Percentiles rank a stretch among this genome's conserved stretches.
These are phyloP conservation scores for Boletus edulis DNA, from an alignment of 768 basidiomycete species.

Conservation along the genomic window DNA sequence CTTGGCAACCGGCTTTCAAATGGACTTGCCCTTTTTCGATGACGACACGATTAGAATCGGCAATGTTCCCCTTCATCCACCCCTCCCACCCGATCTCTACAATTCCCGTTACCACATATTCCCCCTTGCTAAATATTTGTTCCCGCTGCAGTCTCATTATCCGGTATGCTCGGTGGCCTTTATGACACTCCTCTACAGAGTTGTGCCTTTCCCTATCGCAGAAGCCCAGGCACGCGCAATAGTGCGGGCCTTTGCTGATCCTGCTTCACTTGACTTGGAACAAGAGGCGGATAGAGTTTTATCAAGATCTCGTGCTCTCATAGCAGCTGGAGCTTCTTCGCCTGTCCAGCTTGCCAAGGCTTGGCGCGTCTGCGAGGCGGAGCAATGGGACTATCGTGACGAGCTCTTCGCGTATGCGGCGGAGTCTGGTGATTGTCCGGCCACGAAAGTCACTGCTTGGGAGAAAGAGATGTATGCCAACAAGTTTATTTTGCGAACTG, in stretches of 20 bases:
- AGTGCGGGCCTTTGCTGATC: slow-evolving; percentile 52
- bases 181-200: slow-evolving; percentile 54
- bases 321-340: slow-evolving; percentile 30
- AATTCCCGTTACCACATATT: slow-evolving; percentile 69
- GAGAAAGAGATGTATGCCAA: slow-evolving; percentile 51
- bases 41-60: slow-evolving; percentile 33
- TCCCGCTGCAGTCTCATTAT: slow-evolving; percentile 51
- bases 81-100: slow-evolving; percentile 49
- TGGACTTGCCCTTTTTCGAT: slow-evolving; percentile 61
- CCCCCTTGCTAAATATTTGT: slow-evolving; percentile 68
- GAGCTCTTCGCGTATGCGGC: slow-evolving; percentile 50
- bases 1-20: slow-evolving; percentile 77
- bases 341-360: slow-evolving; percentile 44
- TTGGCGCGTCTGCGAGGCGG: slow-evolving; percentile 51
- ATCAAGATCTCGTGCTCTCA: slow-evolving; percentile 46
- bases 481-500: slow-evolving; percentile 45
- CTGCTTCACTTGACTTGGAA: slow-evolving; percentile 45
- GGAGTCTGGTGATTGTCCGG: slow-evolving; percentile 27
- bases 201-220: slow-evolving; percentile 72
- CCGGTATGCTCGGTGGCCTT: slow-evolving; percentile 60
- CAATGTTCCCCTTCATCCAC: slow-evolving; percentile 45
- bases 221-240: slow-evolving; percentile 76
- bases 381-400: slow-evolving; percentile 72
- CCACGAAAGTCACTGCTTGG: slow-evolving; percentile 50
- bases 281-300: slow-evolving; percentile 50